Evolutionary conservation across 768 basidiomycete genomes (phyloP).

Genomic region (Leccinellum albellum): DNA sequence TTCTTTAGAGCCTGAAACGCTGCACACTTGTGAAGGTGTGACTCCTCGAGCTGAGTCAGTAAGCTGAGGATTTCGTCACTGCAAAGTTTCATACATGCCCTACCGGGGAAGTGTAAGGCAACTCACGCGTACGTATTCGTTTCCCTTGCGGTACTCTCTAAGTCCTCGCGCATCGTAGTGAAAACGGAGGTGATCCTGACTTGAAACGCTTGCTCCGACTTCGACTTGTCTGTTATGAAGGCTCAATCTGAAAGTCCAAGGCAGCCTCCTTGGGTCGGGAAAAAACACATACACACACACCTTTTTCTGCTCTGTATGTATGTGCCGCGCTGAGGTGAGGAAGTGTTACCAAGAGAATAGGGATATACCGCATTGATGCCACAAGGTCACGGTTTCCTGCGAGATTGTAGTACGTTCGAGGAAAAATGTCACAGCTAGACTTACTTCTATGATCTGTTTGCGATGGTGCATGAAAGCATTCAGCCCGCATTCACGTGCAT

Average conservation of each 20-base stretch:
- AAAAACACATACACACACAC: constrained; percentile 4
- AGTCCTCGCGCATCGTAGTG: constrained; percentile 7
- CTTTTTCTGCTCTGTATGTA: constrained; percentile 11
- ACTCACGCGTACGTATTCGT: constrained; percentile 28
- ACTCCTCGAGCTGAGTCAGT: constrained; percentile 22
- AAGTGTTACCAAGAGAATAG: not conserved
- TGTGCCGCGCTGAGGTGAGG: not conserved
- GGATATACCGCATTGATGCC: constrained; percentile 13
- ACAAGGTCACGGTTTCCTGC: constrained; percentile 11
- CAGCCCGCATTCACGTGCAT: not conserved
- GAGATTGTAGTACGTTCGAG: not conserved
- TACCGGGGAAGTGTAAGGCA: not conserved
- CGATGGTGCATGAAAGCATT: not conserved
- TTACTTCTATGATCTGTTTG: constrained; percentile 17
- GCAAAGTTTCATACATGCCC: not conserved
- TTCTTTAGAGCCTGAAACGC: constrained; percentile 5
- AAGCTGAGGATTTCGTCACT: constrained; percentile 20
- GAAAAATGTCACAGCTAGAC: not conserved
- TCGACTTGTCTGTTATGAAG: constrained; percentile 7
- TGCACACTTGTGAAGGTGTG: constrained; percentile 13
- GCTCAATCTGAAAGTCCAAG: not conserved
- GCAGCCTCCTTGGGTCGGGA: not conserved
- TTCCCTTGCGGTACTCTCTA: constrained; percentile 18
- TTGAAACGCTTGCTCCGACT: constrained; percentile 22
- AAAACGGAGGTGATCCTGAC: constrained; percentile 17